Percentiles rank a stretch among this genome's conserved stretches.
Conservation (phyloP, 2,329 filamentous ascomycete species). For the Corynespora cassiicola region DNA sequence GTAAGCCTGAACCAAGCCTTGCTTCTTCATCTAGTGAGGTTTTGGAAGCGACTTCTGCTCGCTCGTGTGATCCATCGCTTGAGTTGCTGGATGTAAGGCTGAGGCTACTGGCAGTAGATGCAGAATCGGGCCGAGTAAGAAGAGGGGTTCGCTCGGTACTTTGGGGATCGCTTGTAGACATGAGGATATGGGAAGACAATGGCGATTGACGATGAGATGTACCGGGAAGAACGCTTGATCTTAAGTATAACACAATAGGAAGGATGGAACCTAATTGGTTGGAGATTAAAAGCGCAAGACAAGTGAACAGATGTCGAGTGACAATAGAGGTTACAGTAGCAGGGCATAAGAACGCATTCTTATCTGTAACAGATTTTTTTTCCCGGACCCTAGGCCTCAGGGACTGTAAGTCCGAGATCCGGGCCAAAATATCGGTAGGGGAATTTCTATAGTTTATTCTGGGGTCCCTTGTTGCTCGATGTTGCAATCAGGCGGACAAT, state of each 20-base stretch:
- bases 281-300: no score
- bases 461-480: neutral
- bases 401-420: no score
- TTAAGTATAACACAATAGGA: neutral
- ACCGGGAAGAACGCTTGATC: neutral
- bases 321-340: no score
- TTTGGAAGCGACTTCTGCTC: neutral
- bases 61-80: neutral
- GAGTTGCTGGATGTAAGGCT: conserved; percentile 5
- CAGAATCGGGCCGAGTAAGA: conserved; percentile 2
- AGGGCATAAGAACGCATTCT: no score
- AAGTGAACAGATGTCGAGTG: no score
- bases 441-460: no score
- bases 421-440: no score
- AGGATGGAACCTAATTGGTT: no score
- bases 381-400: no score
- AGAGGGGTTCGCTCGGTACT: conserved; percentile 16
- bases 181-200: conserved; percentile 5
- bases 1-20: conserved; percentile 4
- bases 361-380: no score
- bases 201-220: neutral
- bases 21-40: conserved; percentile 18
- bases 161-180: conserved; percentile 1
- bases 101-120: conserved; percentile 6
- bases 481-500: conserved; percentile 1